These are phyloP conservation scores for Ganoderma lingzhi DNA, from an alignment of 1,284 basidiomycete genomes.

Conservation along the genomic window DNA sequence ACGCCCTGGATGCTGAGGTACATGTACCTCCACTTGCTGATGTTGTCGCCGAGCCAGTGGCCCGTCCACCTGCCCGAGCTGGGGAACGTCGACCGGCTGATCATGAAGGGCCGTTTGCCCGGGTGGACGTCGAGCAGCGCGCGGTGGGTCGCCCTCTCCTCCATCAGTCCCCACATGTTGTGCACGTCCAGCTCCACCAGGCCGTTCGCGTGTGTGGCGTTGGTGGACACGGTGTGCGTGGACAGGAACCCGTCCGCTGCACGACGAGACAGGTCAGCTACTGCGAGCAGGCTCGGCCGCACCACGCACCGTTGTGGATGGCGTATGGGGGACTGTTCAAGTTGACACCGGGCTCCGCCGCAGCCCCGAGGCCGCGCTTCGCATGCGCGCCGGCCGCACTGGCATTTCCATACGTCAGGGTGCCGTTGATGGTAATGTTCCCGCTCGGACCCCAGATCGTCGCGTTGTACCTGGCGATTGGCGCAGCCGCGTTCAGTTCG, in stretches of 20 bases:
- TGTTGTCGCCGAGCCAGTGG: constrained; percentile 66
- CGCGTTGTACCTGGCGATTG: constrained; percentile 62
- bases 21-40: constrained; percentile 72
- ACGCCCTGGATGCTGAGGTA: constrained; percentile 70
- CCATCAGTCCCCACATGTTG: constrained; percentile 74
- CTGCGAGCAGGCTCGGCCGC: constrained; percentile 9
- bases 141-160: constrained; percentile 66
- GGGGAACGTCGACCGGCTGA: constrained; percentile 73
- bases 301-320: constrained; percentile 69
- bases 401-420: constrained; percentile 57
- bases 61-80: constrained; percentile 72
- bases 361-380: constrained; percentile 50
- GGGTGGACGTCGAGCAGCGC: constrained; percentile 60
- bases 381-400: constrained; percentile 56
- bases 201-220: constrained; percentile 66
- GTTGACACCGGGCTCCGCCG: constrained; percentile 56
- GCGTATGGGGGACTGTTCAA: constrained; percentile 70
- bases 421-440: constrained; percentile 78
- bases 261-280: constrained; percentile 49
- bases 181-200: constrained; percentile 67
- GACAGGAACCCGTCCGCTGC: constrained; percentile 57
- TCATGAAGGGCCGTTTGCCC: constrained; percentile 69
- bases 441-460: constrained; percentile 72
- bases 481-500: not conserved
- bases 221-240: constrained; percentile 60